phyloP scores from a whole-genome alignment of 129 eudicot species.

The Tagetes patula region DNA sequence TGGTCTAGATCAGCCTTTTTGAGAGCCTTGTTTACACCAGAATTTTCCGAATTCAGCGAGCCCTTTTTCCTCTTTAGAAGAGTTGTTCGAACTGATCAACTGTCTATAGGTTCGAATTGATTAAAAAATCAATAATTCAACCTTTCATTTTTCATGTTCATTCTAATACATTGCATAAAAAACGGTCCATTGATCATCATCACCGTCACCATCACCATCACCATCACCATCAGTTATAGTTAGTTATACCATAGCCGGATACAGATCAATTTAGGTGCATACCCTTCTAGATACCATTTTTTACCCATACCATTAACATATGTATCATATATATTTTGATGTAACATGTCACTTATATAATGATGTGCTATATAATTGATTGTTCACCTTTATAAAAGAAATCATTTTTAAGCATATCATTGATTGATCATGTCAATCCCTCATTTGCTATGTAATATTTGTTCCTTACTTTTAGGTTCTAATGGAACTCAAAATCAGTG shows the following conservation, averaged over 20 bases:
- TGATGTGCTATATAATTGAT: background rate
- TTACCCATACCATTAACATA: conserved; percentile 23
- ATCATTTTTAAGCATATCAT: conserved; percentile 22
- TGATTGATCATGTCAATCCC: conserved; percentile 7
- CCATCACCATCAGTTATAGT: no score
- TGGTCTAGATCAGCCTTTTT: no score
- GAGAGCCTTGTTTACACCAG: no score
- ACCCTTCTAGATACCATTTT: conserved; percentile 20
- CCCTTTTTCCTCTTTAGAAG: no score
- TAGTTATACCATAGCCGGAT: background rate
- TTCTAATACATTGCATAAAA: no score
- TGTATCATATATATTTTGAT: conserved; percentile 8
- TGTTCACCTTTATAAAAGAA: conserved; percentile 5
- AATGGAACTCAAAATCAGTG: conserved; percentile 2
- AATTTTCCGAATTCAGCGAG: no score
- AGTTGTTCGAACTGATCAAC: no score
- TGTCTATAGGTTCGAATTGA: no score
- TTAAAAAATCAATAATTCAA: no score
- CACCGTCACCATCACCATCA: no score
- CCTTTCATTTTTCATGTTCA: no score
- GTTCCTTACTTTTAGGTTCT: conserved; percentile 20
- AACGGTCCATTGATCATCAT: no score
- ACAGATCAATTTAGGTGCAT: background rate
- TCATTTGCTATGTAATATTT: background rate
- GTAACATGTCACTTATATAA: conserved; percentile 6